phyloP scores from a whole-genome alignment of 2,329 filamentous ascomycete genomes.

The Penicillium corylophilum region DNA sequence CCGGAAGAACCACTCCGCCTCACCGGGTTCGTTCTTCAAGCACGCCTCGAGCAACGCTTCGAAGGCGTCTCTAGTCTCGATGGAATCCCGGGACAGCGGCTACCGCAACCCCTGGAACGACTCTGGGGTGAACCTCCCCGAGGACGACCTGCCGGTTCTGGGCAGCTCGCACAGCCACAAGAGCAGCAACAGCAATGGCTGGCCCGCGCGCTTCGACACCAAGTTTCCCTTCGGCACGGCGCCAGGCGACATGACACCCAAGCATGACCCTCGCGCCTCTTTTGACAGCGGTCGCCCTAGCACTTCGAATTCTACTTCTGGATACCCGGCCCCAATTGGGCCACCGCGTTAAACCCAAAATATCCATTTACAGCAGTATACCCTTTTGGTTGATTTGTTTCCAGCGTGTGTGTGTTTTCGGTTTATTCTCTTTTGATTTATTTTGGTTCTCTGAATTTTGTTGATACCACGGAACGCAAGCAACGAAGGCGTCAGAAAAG shows the following conservation, averaged over 20 bases:
- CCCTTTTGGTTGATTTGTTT: slow-evolving; percentile 39
- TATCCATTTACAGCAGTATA: slow-evolving; percentile 48
- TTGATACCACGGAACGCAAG: slow-evolving; percentile 33
- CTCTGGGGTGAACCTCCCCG: slow-evolving; percentile 88
- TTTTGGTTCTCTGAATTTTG: slow-evolving; percentile 10
- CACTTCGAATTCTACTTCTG: slow-evolving; percentile 95
- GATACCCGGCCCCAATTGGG: slow-evolving; percentile 91
- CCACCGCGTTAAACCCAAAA: slow-evolving; percentile 75
- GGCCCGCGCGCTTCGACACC: slow-evolving; percentile 57
- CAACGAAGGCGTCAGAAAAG: slow-evolving; percentile 31
- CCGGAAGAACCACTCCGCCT: slow-evolving; percentile 89
- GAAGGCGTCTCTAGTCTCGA: slow-evolving; percentile 91
- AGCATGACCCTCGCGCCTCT: slow-evolving; percentile 79
- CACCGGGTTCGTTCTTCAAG: slow-evolving; percentile 87
- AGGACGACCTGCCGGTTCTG: slow-evolving; percentile 67
- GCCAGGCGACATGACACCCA: slow-evolving; percentile 78
- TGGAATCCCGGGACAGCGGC: slow-evolving; percentile 91
- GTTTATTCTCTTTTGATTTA: slow-evolving; percentile 36
- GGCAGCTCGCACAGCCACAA: slow-evolving; percentile 60
- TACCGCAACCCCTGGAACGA: slow-evolving; percentile 99
- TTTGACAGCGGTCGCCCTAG: slow-evolving; percentile 89
- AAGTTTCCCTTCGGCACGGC: slow-evolving; percentile 63
- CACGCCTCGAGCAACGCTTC: slow-evolving; percentile 84
- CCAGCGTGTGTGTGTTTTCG: slow-evolving; percentile 29
- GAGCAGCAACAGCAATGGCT: slow-evolving; percentile 61